phyloP scores from a whole-genome alignment of 345 rosid species.

The Hibiscus trionum region DNA sequence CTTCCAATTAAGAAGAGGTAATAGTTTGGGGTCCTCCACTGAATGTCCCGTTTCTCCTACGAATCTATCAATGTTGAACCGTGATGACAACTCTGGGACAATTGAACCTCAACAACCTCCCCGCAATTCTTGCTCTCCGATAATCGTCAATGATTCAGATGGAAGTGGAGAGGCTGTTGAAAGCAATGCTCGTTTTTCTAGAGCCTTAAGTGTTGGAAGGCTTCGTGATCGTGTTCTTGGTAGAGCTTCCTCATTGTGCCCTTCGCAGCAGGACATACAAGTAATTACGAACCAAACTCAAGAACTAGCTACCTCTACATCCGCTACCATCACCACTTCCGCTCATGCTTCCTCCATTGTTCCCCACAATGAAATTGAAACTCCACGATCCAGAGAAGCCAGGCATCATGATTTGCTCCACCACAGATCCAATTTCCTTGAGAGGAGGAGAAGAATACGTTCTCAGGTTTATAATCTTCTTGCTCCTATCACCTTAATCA shows the following conservation, averaged over 20 bases:
- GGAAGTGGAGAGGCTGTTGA: conserved; percentile 62
- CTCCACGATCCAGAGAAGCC: conserved; percentile 61
- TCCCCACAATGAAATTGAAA: conserved; percentile 40
- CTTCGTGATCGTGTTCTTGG: conserved; percentile 96
- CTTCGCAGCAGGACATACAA: conserved; percentile 43
- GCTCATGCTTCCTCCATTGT: conserved; percentile 38
- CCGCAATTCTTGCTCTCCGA: conserved; percentile 18
- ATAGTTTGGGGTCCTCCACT: conserved; percentile 70
- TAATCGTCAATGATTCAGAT: conserved; percentile 33
- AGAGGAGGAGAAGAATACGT: conserved; percentile 85
- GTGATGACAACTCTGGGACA: conserved; percentile 25
- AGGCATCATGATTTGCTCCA: conserved; percentile 80
- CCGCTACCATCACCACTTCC: conserved; percentile 23
- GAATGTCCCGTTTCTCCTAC: conserved; percentile 41
- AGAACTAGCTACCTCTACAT: conserved; percentile 23
- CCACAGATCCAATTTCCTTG: conserved; percentile 84
- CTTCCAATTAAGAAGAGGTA: conserved; percentile 68
- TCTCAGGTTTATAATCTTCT: conserved; percentile 69
- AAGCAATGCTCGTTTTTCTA: conserved; percentile 73
- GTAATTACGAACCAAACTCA: conserved; percentile 26
- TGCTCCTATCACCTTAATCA: neutral
- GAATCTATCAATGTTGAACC: conserved; percentile 24
- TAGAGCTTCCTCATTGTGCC: conserved; percentile 56
- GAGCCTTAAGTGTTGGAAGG: conserved; percentile 95
- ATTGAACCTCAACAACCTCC: neutral